These are phyloP conservation scores for Podila verticillata DNA, from an alignment of 192 early-diverging fungal genomes.

Conservation along the genomic window DNA sequence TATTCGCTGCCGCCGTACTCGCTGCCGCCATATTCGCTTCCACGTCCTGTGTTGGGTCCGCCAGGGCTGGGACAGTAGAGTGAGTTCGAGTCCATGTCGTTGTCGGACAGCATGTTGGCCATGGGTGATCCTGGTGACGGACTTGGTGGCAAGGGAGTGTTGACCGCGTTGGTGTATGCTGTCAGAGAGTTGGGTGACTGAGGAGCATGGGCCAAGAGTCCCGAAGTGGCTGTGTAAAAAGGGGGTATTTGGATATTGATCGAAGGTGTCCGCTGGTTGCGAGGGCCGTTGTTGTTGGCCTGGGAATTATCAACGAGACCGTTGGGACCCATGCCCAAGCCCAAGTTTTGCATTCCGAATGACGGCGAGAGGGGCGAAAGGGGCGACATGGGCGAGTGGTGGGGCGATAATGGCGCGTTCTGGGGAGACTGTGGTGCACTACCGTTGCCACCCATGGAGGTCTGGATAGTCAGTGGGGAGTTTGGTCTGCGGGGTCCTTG, in stretches of 20 bases:
- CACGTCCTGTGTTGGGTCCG: slow-evolving; percentile 27
- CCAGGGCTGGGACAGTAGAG: slow-evolving; percentile 55
- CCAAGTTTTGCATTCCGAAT: slow-evolving; percentile 43
- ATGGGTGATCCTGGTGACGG: slow-evolving; percentile 57
- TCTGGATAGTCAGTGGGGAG: slow-evolving; percentile 53
- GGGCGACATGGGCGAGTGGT: slow-evolving; percentile 44
- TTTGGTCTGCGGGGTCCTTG: slow-evolving; percentile 33
- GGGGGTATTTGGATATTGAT: slow-evolving; percentile 50
- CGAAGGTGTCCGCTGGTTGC: slow-evolving; percentile 30
- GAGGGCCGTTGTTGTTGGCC: not conserved
- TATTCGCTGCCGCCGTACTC: slow-evolving; percentile 50
- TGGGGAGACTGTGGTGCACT: slow-evolving; percentile 31
- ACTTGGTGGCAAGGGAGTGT: slow-evolving; percentile 64
- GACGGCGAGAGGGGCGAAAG: slow-evolving; percentile 31
- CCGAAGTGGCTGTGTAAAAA: slow-evolving; percentile 22
- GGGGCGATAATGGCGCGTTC: slow-evolving; percentile 29
- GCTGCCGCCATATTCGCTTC: slow-evolving; percentile 47
- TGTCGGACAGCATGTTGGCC: slow-evolving; percentile 52
- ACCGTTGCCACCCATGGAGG: slow-evolving; percentile 22
- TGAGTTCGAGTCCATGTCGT: slow-evolving; percentile 56
- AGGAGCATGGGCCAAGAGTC: slow-evolving; percentile 41
- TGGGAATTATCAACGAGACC: slow-evolving; percentile 19
- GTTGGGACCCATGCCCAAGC: slow-evolving; percentile 32
- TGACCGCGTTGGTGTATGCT: slow-evolving; percentile 61
- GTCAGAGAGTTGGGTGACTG: slow-evolving; percentile 54